Evolutionary conservation across 2,329 filamentous ascomycete species (phyloP), one percentile per base, ranked within the genome.

Genomic region (Calonectria honghensis): DNA sequence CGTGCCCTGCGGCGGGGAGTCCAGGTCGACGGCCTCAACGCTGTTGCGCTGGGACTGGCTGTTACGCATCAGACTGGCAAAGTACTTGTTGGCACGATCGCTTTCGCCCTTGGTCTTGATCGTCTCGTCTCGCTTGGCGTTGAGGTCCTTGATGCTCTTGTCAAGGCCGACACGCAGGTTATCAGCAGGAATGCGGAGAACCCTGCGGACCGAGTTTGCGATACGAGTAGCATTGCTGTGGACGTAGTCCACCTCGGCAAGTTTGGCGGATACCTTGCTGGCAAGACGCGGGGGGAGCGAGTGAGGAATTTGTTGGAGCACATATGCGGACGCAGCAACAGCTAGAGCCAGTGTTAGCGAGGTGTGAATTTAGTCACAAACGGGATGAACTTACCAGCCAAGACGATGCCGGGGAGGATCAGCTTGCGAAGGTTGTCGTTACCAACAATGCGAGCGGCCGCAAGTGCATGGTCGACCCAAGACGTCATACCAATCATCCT

Each of bases 221-320:
- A 99, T 97, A 69, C 97, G 94, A 24, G 91, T 89, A 57, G 96
- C 92, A 87, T 99, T 99, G 78, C 91, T 87, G 85, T 99, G 97
- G 1, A 97, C 95, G 83, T 98, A 99, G 86, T 99, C 97, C 82
- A 98, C 92, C 24, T 94, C 91, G 10, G 91, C 88, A 48, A 99
- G 92, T 81, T 96, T 95, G 39, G 91, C 88, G 2, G 95, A 93
- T 73, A 99, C 94, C 86, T 98, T 98, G 81, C 90, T 90, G 52
- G 94, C 94, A 7, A 99, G 91, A 14, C 96, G 95, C 68, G 93
- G 94, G 2, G 97, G 97, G 0, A 99, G 92, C 0, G 96, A 97
- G 69, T 94, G 91, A 27, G 97, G 97, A 77, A 99, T 97, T 77
- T 96, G 95, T 73, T 93, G 93, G 31, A 99, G 87, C 72, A 98